A percentile compares a stretch with the other conserved stretches of the same genome.
phyloP scores from a whole-genome alignment of 352 stramenopile genomes.

The Pythium dissimile region DNA sequence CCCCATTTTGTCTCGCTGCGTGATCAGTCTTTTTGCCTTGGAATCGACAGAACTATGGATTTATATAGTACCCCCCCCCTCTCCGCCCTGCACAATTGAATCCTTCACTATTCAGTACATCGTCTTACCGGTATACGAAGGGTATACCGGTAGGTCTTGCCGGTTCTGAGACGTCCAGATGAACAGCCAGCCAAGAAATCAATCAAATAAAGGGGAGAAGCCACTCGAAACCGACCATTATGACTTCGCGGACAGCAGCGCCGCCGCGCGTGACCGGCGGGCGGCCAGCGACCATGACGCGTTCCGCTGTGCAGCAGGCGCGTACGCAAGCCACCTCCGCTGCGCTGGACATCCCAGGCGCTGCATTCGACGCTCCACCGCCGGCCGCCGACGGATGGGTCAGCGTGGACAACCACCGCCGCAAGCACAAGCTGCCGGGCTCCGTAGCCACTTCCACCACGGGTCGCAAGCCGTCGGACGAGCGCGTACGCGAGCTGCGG shows the following conservation, averaged over 20 bases:
- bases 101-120: too few relatives aligned
- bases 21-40: background rate
- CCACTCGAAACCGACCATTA: too few relatives aligned
- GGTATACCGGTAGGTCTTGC: too few relatives aligned
- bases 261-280: conserved; percentile 15
- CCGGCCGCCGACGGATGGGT: conserved; percentile 13
- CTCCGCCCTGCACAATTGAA: too few relatives aligned
- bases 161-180: too few relatives aligned
- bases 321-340: too few relatives aligned
- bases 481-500: conserved; percentile 2
- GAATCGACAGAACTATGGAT: too few relatives aligned
- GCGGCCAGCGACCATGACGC: conserved; percentile 24
- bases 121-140: too few relatives aligned
- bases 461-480: background rate
- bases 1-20: conserved; percentile 41
- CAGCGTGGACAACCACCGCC: conserved; percentile 19
- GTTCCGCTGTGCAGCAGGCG: conserved; percentile 18
- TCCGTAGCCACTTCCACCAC: background rate
- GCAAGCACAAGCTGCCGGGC: conserved; percentile 1
- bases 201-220: too few relatives aligned
- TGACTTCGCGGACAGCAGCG: conserved; percentile 1
- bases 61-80: too few relatives aligned
- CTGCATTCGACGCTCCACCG: conserved; percentile 4
- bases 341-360: too few relatives aligned
- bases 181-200: too few relatives aligned